phyloP scores from a whole-genome alignment of 108 stramenopile genomes.

The Parmales sp. region DNA sequence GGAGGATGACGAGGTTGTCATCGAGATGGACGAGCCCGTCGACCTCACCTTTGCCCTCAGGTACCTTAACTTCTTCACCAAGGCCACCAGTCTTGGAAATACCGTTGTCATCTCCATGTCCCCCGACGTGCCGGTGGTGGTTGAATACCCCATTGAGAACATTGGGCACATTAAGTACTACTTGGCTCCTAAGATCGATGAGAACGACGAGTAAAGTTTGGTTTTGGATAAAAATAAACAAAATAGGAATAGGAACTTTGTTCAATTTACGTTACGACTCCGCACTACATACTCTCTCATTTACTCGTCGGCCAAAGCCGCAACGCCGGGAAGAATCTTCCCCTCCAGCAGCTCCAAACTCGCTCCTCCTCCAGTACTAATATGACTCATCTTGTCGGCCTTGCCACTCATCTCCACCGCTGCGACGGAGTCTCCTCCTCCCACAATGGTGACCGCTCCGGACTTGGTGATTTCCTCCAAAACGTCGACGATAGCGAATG shows the following conservation, averaged over 20 bases:
- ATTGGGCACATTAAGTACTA: slow-evolving; percentile 88
- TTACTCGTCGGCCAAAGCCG: slow-evolving; percentile 77
- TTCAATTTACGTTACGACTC: too few species aligned
- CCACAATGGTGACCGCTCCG: slow-evolving; percentile 73
- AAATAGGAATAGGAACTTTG: not conserved
- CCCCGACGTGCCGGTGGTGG: slow-evolving; percentile 90
- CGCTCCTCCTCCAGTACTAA: slow-evolving; percentile 88
- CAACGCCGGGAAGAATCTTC: slow-evolving; percentile 82
- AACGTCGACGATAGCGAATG: slow-evolving; percentile 69
- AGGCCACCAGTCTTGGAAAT: slow-evolving; percentile 80
- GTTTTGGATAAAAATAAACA: not conserved
- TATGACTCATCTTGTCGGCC: slow-evolving; percentile 68
- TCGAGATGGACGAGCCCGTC: slow-evolving; percentile 96
- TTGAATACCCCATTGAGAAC: slow-evolving; percentile 93
- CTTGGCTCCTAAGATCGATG: slow-evolving; percentile 99
- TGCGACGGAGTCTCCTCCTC: slow-evolving; percentile 93
- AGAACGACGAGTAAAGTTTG: slow-evolving; percentile 43
- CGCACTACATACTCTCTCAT: too few species aligned
- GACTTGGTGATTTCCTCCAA: slow-evolving; percentile 70
- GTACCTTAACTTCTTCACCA: slow-evolving; percentile 95
- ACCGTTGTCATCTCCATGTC: slow-evolving; percentile 85
- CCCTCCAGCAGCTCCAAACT: slow-evolving; percentile 88
- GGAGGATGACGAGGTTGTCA: slow-evolving; percentile 81
- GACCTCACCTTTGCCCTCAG: slow-evolving; percentile 94
- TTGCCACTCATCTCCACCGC: slow-evolving; percentile 70